Base-by-base conservation (phyloP, 139 green algal species). In the Tetradesmus obliquus region DNA sequence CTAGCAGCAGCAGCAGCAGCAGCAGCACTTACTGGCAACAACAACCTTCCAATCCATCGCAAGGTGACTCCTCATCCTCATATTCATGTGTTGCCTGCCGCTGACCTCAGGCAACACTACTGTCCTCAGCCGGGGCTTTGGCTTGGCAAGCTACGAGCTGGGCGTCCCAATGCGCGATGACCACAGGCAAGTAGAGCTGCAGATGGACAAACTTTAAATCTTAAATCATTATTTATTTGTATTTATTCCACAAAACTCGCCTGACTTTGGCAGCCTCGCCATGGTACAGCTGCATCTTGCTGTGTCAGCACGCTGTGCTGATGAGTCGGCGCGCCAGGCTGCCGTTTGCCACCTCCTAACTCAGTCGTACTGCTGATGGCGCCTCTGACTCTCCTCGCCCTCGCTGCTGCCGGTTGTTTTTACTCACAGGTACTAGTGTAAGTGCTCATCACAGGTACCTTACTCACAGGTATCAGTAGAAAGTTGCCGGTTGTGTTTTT, bases 161-260 rank as follows among this genome's bases (percentile, higher is more conserved):
- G 87, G 53, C 5, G 87, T 91, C 6, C 51, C 87, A 3, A 91
- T 91, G 87, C 20, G 54, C 15, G 72, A 91, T 19, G n/a, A 91
- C 57, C 87, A 85, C 85, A 89, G 85, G 85, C 51, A 20, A n/a
- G 84, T n/a, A 62, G 17, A 32, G 8, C 51, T 55, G 45, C 17
- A 6, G 72, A 81, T 17, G 19, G 72, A 1, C 10, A n/a, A 32
- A 6, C 7, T 1, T 10, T 20, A 22, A 81, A 32, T 9, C 72
- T 81, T 51, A 9, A 20, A 6, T 81, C 19, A n/a, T 10, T 7
- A 7, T 51, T 81, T 17, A 51, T 81, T 81, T 81, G 19, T 51
- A 9, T 81, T 81, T 17, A 17, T 15, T 13, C 76, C 1, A 15
- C 76, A 82, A 15, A 13, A 45, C 17, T 8, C 22, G 22, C 20